These are phyloP conservation scores for Coemansia asiatica DNA, from an alignment of 192 early-diverging fungal genomes.

Conservation along the genomic window DNA sequence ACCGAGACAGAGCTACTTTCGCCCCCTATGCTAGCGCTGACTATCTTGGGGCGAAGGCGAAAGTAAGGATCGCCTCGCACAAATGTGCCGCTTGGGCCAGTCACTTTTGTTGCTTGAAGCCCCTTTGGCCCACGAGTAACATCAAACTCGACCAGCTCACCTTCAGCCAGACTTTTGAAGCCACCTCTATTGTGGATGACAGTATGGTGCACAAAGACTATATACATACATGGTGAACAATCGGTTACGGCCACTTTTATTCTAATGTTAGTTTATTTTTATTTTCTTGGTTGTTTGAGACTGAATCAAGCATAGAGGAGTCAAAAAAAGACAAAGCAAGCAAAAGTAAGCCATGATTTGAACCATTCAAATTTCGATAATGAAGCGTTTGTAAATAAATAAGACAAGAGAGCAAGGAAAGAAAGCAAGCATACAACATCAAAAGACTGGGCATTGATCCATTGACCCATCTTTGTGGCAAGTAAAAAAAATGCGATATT, in stretches of 20 bases:
- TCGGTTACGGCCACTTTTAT: neutral
- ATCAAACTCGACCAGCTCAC: constrained; percentile 69
- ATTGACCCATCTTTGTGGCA: no score
- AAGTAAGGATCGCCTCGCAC: constrained; percentile 78
- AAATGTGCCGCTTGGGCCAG: constrained; percentile 67
- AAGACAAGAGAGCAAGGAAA: neutral
- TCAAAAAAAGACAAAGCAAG: constrained; percentile 4
- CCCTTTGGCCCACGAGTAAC: constrained; percentile 75
- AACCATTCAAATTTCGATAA: constrained; percentile 5
- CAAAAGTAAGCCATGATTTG: no score
- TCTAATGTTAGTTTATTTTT: no score
- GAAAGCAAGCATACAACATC: no score
- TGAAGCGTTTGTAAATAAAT: neutral
- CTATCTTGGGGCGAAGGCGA: constrained; percentile 21
- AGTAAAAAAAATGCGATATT: no score
- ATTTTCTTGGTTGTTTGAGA: no score
- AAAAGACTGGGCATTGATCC: no score
- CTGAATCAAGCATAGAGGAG: neutral
- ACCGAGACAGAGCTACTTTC: neutral
- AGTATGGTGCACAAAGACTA: constrained; percentile 80
- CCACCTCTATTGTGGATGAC: constrained; percentile 74
- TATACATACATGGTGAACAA: constrained; percentile 1
- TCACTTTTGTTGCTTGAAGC: constrained; percentile 77
- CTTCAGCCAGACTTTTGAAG: constrained; percentile 74
- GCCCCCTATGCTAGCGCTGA: neutral